Percentiles rank a stretch among this genome's conserved stretches.
Conservation (phyloP, 2,329 filamentous ascomycete species). For the Phaeosphaeriaceae sp. region DNA sequence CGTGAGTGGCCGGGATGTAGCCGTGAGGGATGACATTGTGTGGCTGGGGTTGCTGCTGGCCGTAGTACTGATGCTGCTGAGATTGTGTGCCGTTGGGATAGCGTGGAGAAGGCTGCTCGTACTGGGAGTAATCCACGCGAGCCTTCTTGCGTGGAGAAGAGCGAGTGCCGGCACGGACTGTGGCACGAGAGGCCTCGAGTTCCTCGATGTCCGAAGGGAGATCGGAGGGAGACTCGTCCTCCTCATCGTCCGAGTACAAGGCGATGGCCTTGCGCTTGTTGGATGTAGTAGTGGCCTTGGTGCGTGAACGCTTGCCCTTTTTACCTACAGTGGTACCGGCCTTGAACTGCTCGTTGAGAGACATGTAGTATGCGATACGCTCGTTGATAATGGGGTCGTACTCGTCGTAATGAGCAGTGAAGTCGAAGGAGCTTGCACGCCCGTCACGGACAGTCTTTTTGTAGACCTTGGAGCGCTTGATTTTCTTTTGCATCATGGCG, state of each 20-base stretch:
- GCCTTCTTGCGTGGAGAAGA: constrained; percentile 16
- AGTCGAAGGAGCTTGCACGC: constrained; percentile 10
- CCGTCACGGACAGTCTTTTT: constrained; percentile 8
- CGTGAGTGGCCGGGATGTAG: not conserved
- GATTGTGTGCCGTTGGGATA: not conserved
- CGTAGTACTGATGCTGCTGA: not conserved
- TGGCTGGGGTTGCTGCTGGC: not conserved
- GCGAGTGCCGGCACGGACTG: not conserved
- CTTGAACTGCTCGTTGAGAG: constrained; percentile 5
- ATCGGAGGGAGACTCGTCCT: not conserved
- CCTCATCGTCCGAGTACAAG: not conserved
- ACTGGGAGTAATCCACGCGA: constrained; percentile 19
- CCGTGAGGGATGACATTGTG: not conserved
- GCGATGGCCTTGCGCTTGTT: not conserved
- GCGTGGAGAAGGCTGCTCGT: not conserved
- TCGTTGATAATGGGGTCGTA: constrained; percentile 19
- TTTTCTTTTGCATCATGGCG: constrained; percentile 26
- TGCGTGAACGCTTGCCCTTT: not conserved
- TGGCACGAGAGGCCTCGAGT: not conserved
- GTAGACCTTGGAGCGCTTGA: constrained; percentile 10
- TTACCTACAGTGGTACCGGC: constrained; percentile 7
- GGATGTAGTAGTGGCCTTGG: not conserved
- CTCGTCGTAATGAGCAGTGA: constrained; percentile 18
- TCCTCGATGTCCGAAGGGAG: constrained; percentile 1
- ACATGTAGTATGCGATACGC: constrained; percentile 12